Percentiles rank a stretch among this genome's conserved stretches.
Evolutionary conservation across 1,284 basidiomycete genomes (phyloP).

Genomic region (Melanopsichium pennsylvanicum): DNA sequence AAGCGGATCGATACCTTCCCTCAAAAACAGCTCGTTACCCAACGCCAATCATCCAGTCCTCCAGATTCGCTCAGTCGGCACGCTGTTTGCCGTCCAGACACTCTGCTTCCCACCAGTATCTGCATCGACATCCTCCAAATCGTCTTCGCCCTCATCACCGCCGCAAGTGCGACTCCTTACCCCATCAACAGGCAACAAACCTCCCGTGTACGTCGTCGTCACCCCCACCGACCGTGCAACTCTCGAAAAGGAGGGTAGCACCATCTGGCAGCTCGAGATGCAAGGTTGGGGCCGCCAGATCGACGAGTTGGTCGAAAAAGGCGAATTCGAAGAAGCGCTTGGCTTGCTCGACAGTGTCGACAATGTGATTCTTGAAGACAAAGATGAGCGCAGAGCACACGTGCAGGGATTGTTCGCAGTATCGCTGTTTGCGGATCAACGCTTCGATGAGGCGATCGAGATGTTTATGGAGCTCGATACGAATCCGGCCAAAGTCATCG

Average conservation of each 20-base stretch:
- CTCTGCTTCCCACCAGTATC: constrained; percentile 46
- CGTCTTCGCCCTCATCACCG: constrained; percentile 10
- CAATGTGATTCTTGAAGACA: constrained; percentile 73
- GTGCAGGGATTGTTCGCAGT: constrained; percentile 74
- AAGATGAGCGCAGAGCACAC: constrained; percentile 52
- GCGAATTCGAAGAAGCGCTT: constrained; percentile 81
- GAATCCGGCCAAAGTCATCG: constrained; percentile 91
- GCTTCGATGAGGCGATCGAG: constrained; percentile 82
- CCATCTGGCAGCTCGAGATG: constrained; percentile 79
- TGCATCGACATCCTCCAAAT: not conserved
- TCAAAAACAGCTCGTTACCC: constrained; percentile 31
- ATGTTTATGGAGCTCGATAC: constrained; percentile 86
- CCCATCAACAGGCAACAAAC: constrained; percentile 37
- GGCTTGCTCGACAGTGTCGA: constrained; percentile 79
- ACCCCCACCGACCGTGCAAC: constrained; percentile 30
- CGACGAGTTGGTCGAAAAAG: constrained; percentile 79
- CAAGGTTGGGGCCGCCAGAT: constrained; percentile 81
- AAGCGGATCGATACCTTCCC: constrained; percentile 39
- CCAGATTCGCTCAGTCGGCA: constrained; percentile 51
- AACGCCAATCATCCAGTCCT: constrained; percentile 43
- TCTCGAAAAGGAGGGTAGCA: constrained; percentile 61
- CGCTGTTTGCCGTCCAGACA: constrained; percentile 53
- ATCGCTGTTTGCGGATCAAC: constrained; percentile 75
- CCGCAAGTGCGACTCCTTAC: constrained; percentile 47
- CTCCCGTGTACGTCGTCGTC: constrained; percentile 45